These are phyloP conservation scores for Conticribra guillardii DNA, from an alignment of 108 stramenopile species.

Conservation along the genomic window DNA sequence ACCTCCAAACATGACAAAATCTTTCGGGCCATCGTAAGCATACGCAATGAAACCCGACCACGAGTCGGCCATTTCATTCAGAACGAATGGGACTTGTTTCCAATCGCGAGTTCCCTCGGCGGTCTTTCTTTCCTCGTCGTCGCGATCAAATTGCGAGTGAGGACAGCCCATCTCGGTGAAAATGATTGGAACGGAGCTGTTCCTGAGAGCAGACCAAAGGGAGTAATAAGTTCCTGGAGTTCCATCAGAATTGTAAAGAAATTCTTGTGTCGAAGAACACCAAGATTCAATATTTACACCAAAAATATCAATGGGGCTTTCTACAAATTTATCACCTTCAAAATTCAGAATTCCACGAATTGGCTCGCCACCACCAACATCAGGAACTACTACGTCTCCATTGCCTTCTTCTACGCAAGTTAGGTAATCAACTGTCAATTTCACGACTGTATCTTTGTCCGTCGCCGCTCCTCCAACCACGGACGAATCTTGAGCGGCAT, in stretches of 20 bases:
- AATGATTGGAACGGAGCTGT: slow-evolving; percentile 52
- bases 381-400: slow-evolving; percentile 7
- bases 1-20: slow-evolving; percentile 58
- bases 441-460: slow-evolving; percentile 37
- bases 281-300: slow-evolving; percentile 73
- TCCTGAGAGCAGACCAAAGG: slow-evolving; percentile 41
- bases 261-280: slow-evolving; percentile 63
- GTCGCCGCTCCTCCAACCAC: slow-evolving; percentile 40
- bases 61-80: slow-evolving; percentile 51
- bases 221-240: slow-evolving; percentile 50
- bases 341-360: slow-evolving; percentile 15
- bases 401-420: slow-evolving; percentile 37
- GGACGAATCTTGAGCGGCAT: slow-evolving; percentile 61
- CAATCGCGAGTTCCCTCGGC: slow-evolving; percentile 53
- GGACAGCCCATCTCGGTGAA: slow-evolving; percentile 76
- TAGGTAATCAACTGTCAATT: slow-evolving; percentile 59
- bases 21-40: slow-evolving; percentile 60
- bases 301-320: slow-evolving; percentile 44
- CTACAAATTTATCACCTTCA: slow-evolving; percentile 23
- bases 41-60: slow-evolving; percentile 70
- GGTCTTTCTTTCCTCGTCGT: slow-evolving; percentile 41
- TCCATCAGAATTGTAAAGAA: slow-evolving; percentile 54
- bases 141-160: slow-evolving; percentile 56
- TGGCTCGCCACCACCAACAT: slow-evolving; percentile 11
- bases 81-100: slow-evolving; percentile 50